These are phyloP conservation scores for Vigna angularis DNA, from an alignment of 306 rosid genomes.

Conservation along the genomic window DNA sequence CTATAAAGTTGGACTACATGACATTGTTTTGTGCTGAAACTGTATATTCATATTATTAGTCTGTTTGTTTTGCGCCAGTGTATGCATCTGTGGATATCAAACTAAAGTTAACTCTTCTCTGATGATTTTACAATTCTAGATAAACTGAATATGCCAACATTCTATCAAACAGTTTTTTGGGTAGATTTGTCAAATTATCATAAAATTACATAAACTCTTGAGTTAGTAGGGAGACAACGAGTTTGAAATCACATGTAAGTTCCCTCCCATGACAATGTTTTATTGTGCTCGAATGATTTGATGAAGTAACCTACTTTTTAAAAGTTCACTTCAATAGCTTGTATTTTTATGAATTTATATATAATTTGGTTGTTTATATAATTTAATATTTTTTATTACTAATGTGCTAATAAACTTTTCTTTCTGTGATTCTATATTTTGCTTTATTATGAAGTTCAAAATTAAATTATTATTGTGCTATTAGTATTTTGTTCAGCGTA, in stretches of 20 bases:
- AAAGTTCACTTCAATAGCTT: no score
- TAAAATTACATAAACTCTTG: not conserved
- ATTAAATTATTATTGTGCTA: no score
- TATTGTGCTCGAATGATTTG: not conserved
- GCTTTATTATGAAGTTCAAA: no score
- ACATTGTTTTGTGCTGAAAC: conserved; percentile 21
- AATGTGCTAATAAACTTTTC: no score
- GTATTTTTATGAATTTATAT: no score
- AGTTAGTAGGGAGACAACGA: not conserved
- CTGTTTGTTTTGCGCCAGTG: conserved; percentile 20
- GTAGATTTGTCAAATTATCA: no score
- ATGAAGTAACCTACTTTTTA: not conserved
- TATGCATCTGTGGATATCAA: not conserved
- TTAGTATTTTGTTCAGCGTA: no score
- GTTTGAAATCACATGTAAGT: not conserved
- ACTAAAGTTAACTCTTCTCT: not conserved
- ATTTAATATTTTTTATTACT: no score
- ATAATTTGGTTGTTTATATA: no score
- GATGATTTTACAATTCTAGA: not conserved
- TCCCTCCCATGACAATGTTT: not conserved
- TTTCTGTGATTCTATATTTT: no score
- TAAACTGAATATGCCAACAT: no score
- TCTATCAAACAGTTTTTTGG: not conserved
- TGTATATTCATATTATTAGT: not conserved
- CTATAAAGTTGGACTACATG: conserved; percentile 19